phyloP scores from a whole-genome alignment of 257 asterid genomes.

The Rauvolfia tetraphylla region DNA sequence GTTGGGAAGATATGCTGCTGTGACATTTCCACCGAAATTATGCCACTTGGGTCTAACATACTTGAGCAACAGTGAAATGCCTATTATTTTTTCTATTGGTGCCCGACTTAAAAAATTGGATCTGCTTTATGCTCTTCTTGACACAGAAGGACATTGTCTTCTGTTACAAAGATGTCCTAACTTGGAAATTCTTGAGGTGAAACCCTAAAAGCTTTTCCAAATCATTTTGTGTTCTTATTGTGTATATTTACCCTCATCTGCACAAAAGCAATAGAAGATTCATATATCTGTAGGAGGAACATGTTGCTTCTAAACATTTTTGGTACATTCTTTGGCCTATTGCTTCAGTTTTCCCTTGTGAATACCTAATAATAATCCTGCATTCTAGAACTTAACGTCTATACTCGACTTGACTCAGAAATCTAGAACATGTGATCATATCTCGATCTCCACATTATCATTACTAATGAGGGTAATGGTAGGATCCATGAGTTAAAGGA shows the following conservation, averaged over 20 bases:
- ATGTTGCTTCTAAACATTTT: background rate
- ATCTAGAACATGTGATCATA: too few relatives aligned
- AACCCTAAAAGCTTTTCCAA: slow-evolving; percentile 7
- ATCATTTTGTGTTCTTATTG: background rate
- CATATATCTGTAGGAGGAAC: background rate
- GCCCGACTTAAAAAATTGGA: slow-evolving; percentile 65
- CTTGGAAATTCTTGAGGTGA: slow-evolving; percentile 80
- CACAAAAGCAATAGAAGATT: background rate
- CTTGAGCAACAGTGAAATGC: slow-evolving; percentile 59
- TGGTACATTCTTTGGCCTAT: background rate
- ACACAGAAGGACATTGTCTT: slow-evolving; percentile 76
- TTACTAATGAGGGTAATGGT: too few relatives aligned
- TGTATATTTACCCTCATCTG: background rate
- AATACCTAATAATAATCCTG: background rate
- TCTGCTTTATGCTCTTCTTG: slow-evolving; percentile 77
- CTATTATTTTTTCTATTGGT: slow-evolving; percentile 60
- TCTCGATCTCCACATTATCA: too few relatives aligned
- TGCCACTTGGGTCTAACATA: slow-evolving; percentile 60
- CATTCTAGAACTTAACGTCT: too few relatives aligned
- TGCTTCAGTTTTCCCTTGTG: background rate
- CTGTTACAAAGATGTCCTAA: slow-evolving; percentile 65
- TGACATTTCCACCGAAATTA: slow-evolving; percentile 49
- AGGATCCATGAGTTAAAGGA: too few relatives aligned
- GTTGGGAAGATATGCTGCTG: slow-evolving; percentile 35
- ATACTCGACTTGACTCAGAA: too few relatives aligned